These are phyloP conservation scores for Mesembryanthemum crystallinum DNA, from an alignment of 148 eudicot species.

Conservation along the genomic window DNA sequence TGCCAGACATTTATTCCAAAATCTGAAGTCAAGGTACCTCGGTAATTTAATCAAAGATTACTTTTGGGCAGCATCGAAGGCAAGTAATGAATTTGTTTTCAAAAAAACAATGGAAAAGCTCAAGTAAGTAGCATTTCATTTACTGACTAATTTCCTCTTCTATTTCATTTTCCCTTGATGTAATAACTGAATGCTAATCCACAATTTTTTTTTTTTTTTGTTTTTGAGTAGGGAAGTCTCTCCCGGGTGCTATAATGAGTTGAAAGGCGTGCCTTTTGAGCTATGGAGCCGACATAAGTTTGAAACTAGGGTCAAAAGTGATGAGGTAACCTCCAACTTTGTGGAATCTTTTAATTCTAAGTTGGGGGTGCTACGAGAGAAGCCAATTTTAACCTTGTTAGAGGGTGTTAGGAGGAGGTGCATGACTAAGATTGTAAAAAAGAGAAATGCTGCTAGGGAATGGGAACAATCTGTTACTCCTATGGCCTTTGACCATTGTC, in stretches of 20 bases:
- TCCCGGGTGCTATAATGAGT: neutral
- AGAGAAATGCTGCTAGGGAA: neutral
- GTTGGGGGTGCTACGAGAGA: neutral
- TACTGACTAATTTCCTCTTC: neutral
- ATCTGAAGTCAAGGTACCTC: neutral
- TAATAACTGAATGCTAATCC: neutral
- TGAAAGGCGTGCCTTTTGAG: neutral
- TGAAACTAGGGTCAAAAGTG: neutral
- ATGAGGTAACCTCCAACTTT: neutral
- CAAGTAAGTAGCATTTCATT: neutral
- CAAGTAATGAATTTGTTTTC: neutral
- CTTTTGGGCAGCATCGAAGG: neutral
- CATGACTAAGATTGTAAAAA: neutral
- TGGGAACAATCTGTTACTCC: neutral
- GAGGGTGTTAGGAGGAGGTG: slow-evolving; percentile 2
- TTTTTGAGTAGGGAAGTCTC: neutral
- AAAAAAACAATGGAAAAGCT: neutral
- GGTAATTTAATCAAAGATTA: neutral
- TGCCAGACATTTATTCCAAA: neutral
- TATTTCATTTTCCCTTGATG: neutral
- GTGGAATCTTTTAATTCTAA: neutral
- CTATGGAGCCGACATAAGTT: neutral
- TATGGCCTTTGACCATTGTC: neutral
- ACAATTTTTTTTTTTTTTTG: no score
- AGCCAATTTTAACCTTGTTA: neutral